Base-by-base conservation (phyloP, 2,329 filamentous ascomycete genomes). In the Monosporascus sp. region DNA sequence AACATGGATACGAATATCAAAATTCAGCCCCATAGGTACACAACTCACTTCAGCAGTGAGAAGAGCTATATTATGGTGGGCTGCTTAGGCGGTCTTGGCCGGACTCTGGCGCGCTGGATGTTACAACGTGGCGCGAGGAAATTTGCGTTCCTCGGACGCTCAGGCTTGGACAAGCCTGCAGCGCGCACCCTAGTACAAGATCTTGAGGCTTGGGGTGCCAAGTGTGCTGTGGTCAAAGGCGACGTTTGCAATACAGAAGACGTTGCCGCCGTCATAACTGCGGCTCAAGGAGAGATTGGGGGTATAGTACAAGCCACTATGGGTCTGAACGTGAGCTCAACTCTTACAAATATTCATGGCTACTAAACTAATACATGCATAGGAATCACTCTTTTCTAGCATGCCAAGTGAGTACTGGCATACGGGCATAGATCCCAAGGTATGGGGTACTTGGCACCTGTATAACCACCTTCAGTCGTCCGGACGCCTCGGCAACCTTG, bases 131-230 rank as follows among this genome's bases (percentile, higher is more conserved):
- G 48, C 2, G 48, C 48, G 14, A 6, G 48, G 5, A 37, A 40
- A 26, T 49, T 49, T 27, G 48, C 36, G 8, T 49, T 49, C 22
- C 48, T 49, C 16, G 31, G 34, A 7, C 48, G 48, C n/a, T 49
- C 48, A 11, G 48, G 48, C 7, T 9, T 20, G 11, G 31, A 20
- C n/a, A 40, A 40, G 14, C 31, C 31, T 7, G 34, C 31, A n/a
- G 48, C 48, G 6, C 17, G 5, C 7, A 38, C 3, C 17, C 7
- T 49, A 14, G 11, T 49, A 9, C 17, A 41, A 17, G 34, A 49
- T n/a, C 48, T 49, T 8, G 34, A 40, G 48, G 71, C 56, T 69
- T 71, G 62, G 11, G 41, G 41, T 14, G 22, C 20, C 9, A 17
- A 22, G 14, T 22, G 5, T 5, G 19, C 14, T 11, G 41, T 45